Evolutionary conservation across 345 rosid species (phyloP), one percentile per base, ranked within the genome.

Genomic region (Citropsis articulata): DNA sequence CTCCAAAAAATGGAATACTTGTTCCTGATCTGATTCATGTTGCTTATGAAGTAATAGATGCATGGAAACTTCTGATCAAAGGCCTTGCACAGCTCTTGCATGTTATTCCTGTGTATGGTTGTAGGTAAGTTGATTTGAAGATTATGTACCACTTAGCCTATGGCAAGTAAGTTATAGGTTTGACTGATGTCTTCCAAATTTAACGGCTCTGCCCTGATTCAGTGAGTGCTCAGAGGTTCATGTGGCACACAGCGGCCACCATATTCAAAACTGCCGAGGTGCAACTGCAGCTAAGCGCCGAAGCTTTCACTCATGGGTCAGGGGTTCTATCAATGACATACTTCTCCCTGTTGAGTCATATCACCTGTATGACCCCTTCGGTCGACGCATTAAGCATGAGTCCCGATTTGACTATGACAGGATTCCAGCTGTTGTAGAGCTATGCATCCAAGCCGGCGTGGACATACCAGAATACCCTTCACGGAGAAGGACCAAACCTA

Each of bases 401-500:
- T 86, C 90, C 4, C 90, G 98, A 78, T 95, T 95, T 78, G 91
- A 93, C 73, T 90, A 87, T 36, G 98, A 92, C 67, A 89, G 98
- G 82, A 90, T 95, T 75, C 98, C 97, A 7, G 94, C 95, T 10
- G 76, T 95, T 72, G 92, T 93, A 71, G 98, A 93, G 86, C 86
- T 95, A 62, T 93, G 98, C 81, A 86, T 95, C 82, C 98, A 93
- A 76, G 95, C 95, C 9, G 97, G 97, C 22, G 93, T 93, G 63
- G 93, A 95, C 65, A 89, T 92, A 62, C 89, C 94, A 7, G 97
- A 90, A 75, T 93, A 92, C 67, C 97, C 97, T 80, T 91, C 91
- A 24, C 93, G 98, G 19, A 82, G 97, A 83, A 91, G 98, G 78
- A 89, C 87, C 69, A 80, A 86, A 16, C 94, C 95, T 22, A 63